phyloP scores from a whole-genome alignment of 1,284 basidiomycete species.

The Trichosporon sp. region DNA sequence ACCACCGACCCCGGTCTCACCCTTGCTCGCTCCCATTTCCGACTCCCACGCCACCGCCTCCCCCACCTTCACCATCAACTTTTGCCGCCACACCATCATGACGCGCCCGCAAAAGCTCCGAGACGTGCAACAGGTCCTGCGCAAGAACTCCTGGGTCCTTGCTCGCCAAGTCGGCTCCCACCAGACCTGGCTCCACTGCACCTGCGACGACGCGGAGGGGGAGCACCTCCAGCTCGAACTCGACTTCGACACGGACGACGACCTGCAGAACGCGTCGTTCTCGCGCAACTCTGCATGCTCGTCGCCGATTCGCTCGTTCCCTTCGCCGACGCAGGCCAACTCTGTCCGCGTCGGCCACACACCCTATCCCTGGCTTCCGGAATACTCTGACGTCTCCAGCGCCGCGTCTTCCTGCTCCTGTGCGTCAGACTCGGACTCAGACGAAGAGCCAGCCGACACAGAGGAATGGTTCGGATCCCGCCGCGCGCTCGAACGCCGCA shows the following conservation, averaged over 20 bases:
- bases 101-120: constrained; percentile 15
- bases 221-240: neutral
- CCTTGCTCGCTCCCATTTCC: neutral
- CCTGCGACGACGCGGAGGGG: neutral
- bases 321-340: too few relatives aligned
- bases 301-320: too few relatives aligned
- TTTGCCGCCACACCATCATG: constrained; percentile 1
- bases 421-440: neutral
- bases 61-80: neutral
- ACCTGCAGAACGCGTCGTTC: neutral
- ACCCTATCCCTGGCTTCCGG: neutral
- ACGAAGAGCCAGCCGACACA: neutral
- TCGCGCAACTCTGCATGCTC: neutral
- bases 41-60: neutral
- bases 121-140: neutral
- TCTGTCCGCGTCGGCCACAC: too few relatives aligned
- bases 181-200: constrained; percentile 19
- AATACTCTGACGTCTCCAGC: neutral
- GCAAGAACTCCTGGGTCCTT: constrained; percentile 12
- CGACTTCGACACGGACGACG: neutral
- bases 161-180: constrained; percentile 19
- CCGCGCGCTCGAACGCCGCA: neutral
- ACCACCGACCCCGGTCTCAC: neutral
- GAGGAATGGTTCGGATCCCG: neutral
- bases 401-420: neutral